phyloP scores from a whole-genome alignment of 2,329 filamentous ascomycete species.

The Fusarium foetens region DNA sequence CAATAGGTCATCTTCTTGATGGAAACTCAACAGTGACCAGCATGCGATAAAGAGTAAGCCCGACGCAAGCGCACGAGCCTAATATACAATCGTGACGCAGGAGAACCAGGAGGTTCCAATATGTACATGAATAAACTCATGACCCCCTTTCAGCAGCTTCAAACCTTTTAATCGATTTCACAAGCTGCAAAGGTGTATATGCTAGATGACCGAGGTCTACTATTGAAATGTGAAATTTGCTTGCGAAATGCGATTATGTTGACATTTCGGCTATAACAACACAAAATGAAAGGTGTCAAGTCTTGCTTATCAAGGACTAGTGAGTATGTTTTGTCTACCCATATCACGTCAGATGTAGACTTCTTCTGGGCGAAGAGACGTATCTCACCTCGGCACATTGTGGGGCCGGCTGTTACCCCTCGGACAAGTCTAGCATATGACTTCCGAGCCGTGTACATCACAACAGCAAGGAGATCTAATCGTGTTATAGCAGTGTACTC shows the following conservation, averaged over 20 bases:
- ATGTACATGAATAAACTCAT: no score
- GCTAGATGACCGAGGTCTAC: not conserved
- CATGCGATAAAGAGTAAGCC: no score
- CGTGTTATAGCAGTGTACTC: not conserved
- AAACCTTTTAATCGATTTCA: not conserved
- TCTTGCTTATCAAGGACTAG: no score
- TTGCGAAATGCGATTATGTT: not conserved
- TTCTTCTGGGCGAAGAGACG: not conserved
- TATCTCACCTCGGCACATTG: not conserved
- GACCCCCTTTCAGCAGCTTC: no score
- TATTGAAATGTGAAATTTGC: rapidly evolving
- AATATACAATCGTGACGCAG: no score
- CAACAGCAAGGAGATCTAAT: not conserved
- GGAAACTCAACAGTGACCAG: no score
- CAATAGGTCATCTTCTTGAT: no score
- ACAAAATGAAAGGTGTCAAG: no score
- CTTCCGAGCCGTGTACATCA: not conserved
- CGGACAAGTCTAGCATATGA: not conserved
- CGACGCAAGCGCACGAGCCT: no score
- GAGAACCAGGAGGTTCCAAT: no score
- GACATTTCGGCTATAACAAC: rapidly evolving
- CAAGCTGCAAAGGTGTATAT: not conserved
- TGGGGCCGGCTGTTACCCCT: not conserved
- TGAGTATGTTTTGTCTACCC: no score
- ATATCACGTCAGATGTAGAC: not conserved